Evolutionary conservation across 495 filamentous ascomycete species (phyloP).

Genomic region (Parathielavia appendiculata): DNA sequence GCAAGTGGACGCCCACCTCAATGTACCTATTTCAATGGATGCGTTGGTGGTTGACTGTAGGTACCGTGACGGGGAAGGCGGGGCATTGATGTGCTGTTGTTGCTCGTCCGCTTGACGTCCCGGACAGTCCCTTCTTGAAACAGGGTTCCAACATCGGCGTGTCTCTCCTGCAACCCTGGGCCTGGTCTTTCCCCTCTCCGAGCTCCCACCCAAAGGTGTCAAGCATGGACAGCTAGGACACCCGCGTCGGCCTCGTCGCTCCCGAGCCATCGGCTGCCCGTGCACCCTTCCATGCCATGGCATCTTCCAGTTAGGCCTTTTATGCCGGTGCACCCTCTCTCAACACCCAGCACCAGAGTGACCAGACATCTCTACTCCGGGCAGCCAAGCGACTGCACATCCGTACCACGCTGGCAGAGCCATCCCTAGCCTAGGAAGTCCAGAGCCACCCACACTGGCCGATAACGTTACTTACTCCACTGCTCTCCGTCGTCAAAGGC

Average conservation of each 20-base stretch:
- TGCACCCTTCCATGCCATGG: background rate
- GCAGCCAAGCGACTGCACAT: conserved; percentile 11
- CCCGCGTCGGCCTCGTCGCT: background rate
- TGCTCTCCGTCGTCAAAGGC: conserved; percentile 18
- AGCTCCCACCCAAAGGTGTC: conserved; percentile 6
- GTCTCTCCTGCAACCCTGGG: background rate
- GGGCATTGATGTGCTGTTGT: background rate
- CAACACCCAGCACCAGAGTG: background rate
- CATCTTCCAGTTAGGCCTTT: background rate
- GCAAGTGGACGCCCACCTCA: too few species aligned
- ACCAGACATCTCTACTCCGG: background rate
- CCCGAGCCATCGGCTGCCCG: conserved; percentile 3
- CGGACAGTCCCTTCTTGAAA: background rate
- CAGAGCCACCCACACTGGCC: conserved; percentile 13
- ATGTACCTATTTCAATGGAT: background rate
- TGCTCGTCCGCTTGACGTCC: background rate
- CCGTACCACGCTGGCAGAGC: conserved; percentile 9
- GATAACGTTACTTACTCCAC: conserved; percentile 15
- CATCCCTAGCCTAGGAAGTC: conserved; percentile 6
- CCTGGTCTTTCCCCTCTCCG: conserved; percentile 8
- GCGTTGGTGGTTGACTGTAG: background rate
- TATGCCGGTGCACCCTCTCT: background rate
- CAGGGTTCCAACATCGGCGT: background rate
- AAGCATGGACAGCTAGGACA: conserved; percentile 13
- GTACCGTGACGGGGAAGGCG: background rate